phyloP scores from a whole-genome alignment of 495 filamentous ascomycete species.

The Lasiosphaeriaceae sp. region DNA sequence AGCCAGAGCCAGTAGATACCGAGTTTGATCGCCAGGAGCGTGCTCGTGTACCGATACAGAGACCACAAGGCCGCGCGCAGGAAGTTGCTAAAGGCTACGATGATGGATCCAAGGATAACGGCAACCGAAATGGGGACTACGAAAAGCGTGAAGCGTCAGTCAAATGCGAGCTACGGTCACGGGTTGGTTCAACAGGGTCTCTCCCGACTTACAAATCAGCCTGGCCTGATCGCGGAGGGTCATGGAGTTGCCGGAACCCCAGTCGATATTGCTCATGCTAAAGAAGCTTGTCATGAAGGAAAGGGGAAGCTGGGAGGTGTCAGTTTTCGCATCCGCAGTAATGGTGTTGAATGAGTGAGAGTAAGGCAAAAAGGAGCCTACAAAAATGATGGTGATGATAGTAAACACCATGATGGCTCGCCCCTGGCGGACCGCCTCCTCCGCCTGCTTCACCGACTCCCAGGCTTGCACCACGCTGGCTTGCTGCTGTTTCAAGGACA shows the following conservation, averaged over 20 bases:
- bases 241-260: not conserved
- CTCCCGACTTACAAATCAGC: conserved; percentile 2
- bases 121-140: conserved; percentile 30
- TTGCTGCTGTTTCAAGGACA: conserved; percentile 61
- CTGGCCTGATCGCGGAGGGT: not conserved
- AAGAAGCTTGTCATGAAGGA: conserved; percentile 3
- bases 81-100: conserved; percentile 15
- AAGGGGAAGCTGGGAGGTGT: not conserved
- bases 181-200: too few relatives aligned
- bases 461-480: conserved; percentile 59
- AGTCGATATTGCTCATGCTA: conserved; percentile 1
- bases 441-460: conserved; percentile 52
- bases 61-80: conserved; percentile 16
- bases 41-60: conserved; percentile 7
- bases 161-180: too few relatives aligned
- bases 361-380: too few relatives aligned
- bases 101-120: conserved; percentile 21
- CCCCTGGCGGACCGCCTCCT: conserved; percentile 54
- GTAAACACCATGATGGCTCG: conserved; percentile 62
- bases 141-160: too few relatives aligned
- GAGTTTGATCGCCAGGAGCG: conserved; percentile 5
- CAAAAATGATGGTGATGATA: conserved; percentile 57
- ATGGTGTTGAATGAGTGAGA: too few relatives aligned
- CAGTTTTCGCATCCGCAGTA: too few relatives aligned
- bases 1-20: conserved; percentile 22